Evolutionary conservation across 2,329 filamentous ascomycete genomes (phyloP).

Genomic region (Beauveria australis): DNA sequence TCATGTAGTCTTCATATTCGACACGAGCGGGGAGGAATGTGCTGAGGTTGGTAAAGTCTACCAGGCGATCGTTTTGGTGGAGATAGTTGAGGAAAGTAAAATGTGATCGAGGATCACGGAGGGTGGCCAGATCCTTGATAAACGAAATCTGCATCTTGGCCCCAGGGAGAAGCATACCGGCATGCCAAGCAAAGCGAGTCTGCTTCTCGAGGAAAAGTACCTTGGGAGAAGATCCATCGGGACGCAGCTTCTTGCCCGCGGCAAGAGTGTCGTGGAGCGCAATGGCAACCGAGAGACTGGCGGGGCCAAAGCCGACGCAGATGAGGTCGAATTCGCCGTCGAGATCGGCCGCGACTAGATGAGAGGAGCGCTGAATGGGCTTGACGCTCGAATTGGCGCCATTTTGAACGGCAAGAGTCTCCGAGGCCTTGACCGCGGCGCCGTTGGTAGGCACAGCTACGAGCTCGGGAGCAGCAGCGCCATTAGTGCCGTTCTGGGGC

Average conservation of each 20-base stretch:
- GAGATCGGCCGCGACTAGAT: conserved; percentile 42
- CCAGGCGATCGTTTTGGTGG: conserved; percentile 68
- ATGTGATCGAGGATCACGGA: conserved; percentile 77
- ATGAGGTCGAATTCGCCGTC: conserved; percentile 73
- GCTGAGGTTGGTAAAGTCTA: conserved; percentile 82
- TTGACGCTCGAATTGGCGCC: background rate
- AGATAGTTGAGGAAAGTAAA: conserved; percentile 97
- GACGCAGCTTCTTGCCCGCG: conserved; percentile 33
- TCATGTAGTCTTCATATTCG: conserved; percentile 93
- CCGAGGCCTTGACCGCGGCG: background rate
- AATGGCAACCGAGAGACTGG: conserved; percentile 80
- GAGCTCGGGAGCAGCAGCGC: background rate
- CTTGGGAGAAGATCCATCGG: conserved; percentile 48
- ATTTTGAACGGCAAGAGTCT: conserved; percentile 1
- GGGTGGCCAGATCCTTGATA: conserved; percentile 87
- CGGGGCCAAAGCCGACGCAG: conserved; percentile 88
- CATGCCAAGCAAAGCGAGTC: conserved; percentile 77
- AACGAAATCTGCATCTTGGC: conserved; percentile 98
- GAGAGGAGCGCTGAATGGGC: conserved; percentile 14
- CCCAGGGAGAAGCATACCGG: conserved; percentile 87
- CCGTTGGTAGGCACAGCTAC: background rate
- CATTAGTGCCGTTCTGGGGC: conserved; percentile 5
- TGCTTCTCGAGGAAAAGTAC: conserved; percentile 87
- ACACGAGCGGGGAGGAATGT: conserved; percentile 80
- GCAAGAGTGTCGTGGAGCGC: conserved; percentile 76